A percentile compares a stretch with the other conserved stretches of the same genome.
phyloP scores from a whole-genome alignment of 2,329 filamentous ascomycete genomes.

The Drechmeria coniospora region DNA sequence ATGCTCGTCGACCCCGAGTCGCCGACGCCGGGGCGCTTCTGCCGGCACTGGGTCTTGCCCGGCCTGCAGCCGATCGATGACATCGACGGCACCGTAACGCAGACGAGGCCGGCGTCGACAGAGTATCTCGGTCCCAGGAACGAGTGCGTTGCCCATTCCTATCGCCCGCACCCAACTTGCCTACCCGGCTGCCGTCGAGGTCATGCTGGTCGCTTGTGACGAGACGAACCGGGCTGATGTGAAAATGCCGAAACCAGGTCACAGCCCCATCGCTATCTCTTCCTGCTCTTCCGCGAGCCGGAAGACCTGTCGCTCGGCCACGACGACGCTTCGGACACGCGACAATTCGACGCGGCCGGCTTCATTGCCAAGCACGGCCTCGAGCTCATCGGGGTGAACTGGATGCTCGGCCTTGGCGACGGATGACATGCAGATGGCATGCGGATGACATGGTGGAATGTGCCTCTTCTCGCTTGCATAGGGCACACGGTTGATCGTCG shows the following conservation, averaged over 20 bases:
- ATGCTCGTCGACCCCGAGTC: constrained; percentile 39
- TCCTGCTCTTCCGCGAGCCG: constrained; percentile 28
- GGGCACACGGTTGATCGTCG: too few relatives aligned
- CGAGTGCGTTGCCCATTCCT: constrained; percentile 9
- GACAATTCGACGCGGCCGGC: constrained; percentile 23
- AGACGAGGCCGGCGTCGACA: constrained; percentile 20
- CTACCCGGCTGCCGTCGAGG: too few relatives aligned
- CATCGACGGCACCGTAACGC: constrained; percentile 9
- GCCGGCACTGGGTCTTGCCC: constrained; percentile 36
- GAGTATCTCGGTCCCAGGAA: constrained; percentile 28
- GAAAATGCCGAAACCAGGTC: constrained; percentile 16
- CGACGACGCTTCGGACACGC: constrained; percentile 27
- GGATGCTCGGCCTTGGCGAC: constrained; percentile 30
- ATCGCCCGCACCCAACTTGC: neutral
- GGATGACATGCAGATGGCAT: too few relatives aligned
- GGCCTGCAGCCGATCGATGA: constrained; percentile 18
- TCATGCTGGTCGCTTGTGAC: too few relatives aligned
- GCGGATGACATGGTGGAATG: too few relatives aligned
- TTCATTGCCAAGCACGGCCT: constrained; percentile 23
- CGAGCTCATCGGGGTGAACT: constrained; percentile 24
- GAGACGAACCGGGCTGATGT: too few relatives aligned
- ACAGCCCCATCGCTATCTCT: constrained; percentile 30
- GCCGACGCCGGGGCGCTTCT: constrained; percentile 38
- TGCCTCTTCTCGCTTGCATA: too few relatives aligned
- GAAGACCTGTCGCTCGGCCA: constrained; percentile 17